Evolutionary conservation across 1,139 yeast genomes (phyloP).

Genomic region (Yamadazyma diospyri): DNA sequence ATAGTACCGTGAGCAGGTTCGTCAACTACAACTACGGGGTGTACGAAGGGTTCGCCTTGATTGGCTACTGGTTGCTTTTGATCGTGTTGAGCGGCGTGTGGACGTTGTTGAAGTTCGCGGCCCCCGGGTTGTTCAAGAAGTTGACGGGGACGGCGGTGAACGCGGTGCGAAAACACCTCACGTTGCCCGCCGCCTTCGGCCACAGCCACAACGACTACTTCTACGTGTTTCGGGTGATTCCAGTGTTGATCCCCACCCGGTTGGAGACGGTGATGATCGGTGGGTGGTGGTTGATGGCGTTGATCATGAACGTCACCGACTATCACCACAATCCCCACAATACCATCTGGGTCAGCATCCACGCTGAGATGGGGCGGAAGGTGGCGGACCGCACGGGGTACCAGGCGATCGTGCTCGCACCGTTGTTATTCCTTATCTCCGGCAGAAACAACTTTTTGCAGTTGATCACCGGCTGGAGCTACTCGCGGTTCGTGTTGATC

Average conservation of each 20-base stretch:
- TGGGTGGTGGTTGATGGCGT: conserved; percentile 46
- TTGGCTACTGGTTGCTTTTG: conserved; percentile 44
- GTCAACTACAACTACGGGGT: conserved; percentile 42
- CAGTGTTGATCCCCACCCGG: conserved; percentile 57
- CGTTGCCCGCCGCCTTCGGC: conserved; percentile 47
- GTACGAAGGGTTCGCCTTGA: conserved; percentile 48
- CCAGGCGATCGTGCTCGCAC: conserved; percentile 45
- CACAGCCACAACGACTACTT: conserved; percentile 40
- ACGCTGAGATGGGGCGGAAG: conserved; percentile 48
- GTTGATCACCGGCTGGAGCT: conserved; percentile 64
- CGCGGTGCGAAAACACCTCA: conserved; percentile 35
- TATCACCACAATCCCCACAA: conserved; percentile 38
- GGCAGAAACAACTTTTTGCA: conserved; percentile 68
- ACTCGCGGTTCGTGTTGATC: conserved; percentile 55
- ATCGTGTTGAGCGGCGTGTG: conserved; percentile 43
- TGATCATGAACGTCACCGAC: conserved; percentile 42
- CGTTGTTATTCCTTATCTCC: conserved; percentile 52
- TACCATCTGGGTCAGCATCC: conserved; percentile 25
- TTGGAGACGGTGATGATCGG: conserved; percentile 51
- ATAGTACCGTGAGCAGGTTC: conserved; percentile 38
- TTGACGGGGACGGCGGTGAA: conserved; percentile 33
- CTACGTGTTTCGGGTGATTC: conserved; percentile 25
- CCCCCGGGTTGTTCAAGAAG: conserved; percentile 31
- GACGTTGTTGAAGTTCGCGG: conserved; percentile 28
- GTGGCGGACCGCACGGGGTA: conserved; percentile 62